Evolutionary conservation across 768 basidiomycete species (phyloP).

Genomic region (Panellus pusillus): DNA sequence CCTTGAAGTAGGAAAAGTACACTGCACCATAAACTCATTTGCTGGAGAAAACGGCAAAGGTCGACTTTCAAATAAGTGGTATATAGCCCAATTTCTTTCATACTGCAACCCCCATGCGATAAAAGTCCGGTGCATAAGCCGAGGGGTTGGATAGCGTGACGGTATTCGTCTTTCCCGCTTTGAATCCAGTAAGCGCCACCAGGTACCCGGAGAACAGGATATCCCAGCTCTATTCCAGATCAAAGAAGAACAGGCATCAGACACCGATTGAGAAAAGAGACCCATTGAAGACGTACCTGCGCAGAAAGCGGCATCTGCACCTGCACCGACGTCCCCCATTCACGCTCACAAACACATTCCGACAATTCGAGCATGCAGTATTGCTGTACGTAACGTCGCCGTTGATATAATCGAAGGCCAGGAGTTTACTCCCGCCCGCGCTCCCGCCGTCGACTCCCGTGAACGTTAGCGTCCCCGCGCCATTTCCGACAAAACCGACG

Average conservation of each 20-base stretch:
- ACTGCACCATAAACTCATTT: too few species aligned
- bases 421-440: conserved; percentile 41
- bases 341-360: conserved; percentile 46
- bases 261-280: background rate
- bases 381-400: conserved; percentile 44
- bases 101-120: conserved; percentile 38
- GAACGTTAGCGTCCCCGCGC: conserved; percentile 44
- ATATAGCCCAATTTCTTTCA: conserved; percentile 2
- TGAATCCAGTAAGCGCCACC: conserved; percentile 43
- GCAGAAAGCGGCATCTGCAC: conserved; percentile 49
- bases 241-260: background rate
- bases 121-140: conserved; percentile 44
- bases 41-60: too few species aligned
- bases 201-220: conserved; percentile 42
- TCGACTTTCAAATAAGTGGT: too few species aligned
- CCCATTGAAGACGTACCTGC: conserved; percentile 34
- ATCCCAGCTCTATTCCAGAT: conserved; percentile 42
- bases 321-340: conserved; percentile 43
- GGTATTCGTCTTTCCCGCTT: conserved; percentile 44
- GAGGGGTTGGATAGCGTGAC: conserved; percentile 44
- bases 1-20: too few species aligned
- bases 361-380: conserved; percentile 49
- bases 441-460: conserved; percentile 42
- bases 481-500: conserved; percentile 43
- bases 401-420: conserved; percentile 50